Evolutionary conservation across 805 yeast species (phyloP).

Genomic region (Ogataea zsoltii): DNA sequence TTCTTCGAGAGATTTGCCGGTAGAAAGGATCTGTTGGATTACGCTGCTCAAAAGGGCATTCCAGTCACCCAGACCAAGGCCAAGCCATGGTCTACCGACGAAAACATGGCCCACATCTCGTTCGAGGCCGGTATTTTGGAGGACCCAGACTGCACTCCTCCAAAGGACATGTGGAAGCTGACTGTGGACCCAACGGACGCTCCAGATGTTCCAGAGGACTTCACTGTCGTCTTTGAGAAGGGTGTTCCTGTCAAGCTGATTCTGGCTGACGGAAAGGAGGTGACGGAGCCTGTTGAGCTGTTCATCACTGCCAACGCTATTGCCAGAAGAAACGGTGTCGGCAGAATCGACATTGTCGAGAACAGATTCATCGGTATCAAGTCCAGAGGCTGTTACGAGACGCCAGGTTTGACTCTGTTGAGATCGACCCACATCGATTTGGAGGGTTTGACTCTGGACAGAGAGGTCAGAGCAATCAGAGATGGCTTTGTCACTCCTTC

Average conservation of each 20-base stretch:
- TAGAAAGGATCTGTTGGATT: slow-evolving; percentile 92
- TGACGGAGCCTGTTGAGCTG: slow-evolving; percentile 87
- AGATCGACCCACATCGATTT: slow-evolving; percentile 94
- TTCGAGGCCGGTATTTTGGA: slow-evolving; percentile 99
- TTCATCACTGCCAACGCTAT: slow-evolving; percentile 90
- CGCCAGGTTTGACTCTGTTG: slow-evolving; percentile 95
- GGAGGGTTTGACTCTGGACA: slow-evolving; percentile 95
- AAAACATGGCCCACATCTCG: slow-evolving; percentile 97
- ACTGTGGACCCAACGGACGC: slow-evolving; percentile 96
- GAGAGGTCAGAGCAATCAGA: slow-evolving; percentile 96
- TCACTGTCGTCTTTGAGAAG: slow-evolving; percentile 75
- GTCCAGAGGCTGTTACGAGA: slow-evolving; percentile 99
- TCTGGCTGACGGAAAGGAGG: slow-evolving; percentile 55
- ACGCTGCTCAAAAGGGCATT: slow-evolving; percentile 88
- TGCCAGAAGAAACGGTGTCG: slow-evolving; percentile 99
- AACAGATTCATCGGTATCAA: slow-evolving; percentile 98
- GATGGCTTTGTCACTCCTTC: slow-evolving; percentile 93
- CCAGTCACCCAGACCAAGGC: slow-evolving; percentile 97
- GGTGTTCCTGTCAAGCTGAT: slow-evolving; percentile 87
- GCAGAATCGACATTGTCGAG: slow-evolving; percentile 98
- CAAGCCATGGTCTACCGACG: slow-evolving; percentile 99
- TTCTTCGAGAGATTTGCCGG: slow-evolving; percentile 97
- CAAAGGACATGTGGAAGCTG: slow-evolving; percentile 99
- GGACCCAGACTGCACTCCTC: slow-evolving; percentile 98
- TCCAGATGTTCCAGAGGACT: slow-evolving; percentile 89